Conservation (phyloP, 805 yeast genomes). For the Blastobotrys parvus region DNA sequence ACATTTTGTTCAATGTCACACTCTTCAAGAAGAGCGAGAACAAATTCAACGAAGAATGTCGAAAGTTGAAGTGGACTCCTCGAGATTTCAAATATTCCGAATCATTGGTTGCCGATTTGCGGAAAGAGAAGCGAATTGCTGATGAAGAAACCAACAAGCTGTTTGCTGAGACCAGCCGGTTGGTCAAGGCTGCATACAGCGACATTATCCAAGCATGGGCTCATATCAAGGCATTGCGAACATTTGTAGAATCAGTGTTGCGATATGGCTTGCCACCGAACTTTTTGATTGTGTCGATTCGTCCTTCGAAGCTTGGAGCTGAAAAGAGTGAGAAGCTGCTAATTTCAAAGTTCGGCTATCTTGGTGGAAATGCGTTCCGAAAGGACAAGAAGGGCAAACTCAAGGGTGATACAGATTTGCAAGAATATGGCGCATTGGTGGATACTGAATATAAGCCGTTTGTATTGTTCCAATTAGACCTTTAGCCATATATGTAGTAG, state of each 20-base stretch:
- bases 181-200: slow-evolving; percentile 81
- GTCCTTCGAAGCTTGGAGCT: slow-evolving; percentile 36
- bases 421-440: slow-evolving; percentile 85
- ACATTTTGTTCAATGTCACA: slow-evolving; percentile 63
- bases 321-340: slow-evolving; percentile 61
- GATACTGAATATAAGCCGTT: slow-evolving; percentile 96
- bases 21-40: slow-evolving; percentile 73
- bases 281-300: slow-evolving; percentile 47
- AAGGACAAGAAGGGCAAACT: slow-evolving; percentile 59
- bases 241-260: slow-evolving; percentile 86
- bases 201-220: slow-evolving; percentile 83
- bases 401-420: slow-evolving; percentile 48
- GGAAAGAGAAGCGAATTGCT: slow-evolving; percentile 72
- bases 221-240: slow-evolving; percentile 79
- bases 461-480: slow-evolving; percentile 61
- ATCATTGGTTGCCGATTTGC: slow-evolving; percentile 58
- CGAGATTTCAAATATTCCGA: slow-evolving; percentile 87
- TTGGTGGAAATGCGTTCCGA: slow-evolving; percentile 83
- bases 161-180: slow-evolving; percentile 65
- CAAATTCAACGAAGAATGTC: slow-evolving; percentile 58
- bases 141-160: slow-evolving; percentile 64
- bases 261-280: slow-evolving; percentile 97
- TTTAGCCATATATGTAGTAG: no score
- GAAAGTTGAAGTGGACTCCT: slow-evolving; percentile 87
- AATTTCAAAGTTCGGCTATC: slow-evolving; percentile 69